phyloP scores from a whole-genome alignment of 176 grass and related monocot species.

The maize (Zea mays) region DNA sequence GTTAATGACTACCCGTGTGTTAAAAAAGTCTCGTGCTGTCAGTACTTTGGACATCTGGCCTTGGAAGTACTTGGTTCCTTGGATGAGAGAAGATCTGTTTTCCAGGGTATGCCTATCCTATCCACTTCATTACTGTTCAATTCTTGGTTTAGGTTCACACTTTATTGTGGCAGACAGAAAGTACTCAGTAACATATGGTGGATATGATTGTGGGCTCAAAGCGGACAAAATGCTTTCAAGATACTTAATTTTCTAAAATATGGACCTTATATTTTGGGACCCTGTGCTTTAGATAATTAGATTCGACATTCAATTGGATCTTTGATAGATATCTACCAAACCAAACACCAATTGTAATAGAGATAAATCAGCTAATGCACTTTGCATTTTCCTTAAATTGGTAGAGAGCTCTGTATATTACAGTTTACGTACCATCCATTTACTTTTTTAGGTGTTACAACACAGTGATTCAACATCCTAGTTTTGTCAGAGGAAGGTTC shows the following conservation, averaged over 20 bases:
- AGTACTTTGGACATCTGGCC: slow-evolving; percentile 99
- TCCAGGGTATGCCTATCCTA: slow-evolving; percentile 51
- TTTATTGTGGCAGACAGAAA: slow-evolving; percentile 12
- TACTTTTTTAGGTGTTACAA: neutral
- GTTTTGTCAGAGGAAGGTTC: neutral
- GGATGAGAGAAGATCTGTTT: slow-evolving; percentile 98
- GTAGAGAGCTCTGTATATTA: neutral
- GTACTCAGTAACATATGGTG: neutral
- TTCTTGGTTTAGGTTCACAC: slow-evolving; percentile 4
- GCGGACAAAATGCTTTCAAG: neutral
- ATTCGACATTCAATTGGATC: slow-evolving; percentile 2
- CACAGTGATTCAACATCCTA: neutral
- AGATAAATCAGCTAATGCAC: neutral
- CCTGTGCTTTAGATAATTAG: slow-evolving; percentile 3
- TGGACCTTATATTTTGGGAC: neutral
- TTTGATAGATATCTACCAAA: neutral
- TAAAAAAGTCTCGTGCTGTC: slow-evolving; percentile 54
- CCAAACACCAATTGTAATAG: neutral
- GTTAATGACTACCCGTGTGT: slow-evolving; percentile 61
- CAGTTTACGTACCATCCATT: neutral
- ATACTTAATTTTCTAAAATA: neutral
- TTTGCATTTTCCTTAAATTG: neutral
- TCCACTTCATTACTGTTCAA: neutral
- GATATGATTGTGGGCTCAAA: neutral
- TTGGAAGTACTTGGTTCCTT: slow-evolving; percentile 99